Evolutionary conservation across 2,329 filamentous ascomycete species (phyloP), one percentile per base, ranked within the genome.

Genomic region (Juglanconis oblonga): DNA sequence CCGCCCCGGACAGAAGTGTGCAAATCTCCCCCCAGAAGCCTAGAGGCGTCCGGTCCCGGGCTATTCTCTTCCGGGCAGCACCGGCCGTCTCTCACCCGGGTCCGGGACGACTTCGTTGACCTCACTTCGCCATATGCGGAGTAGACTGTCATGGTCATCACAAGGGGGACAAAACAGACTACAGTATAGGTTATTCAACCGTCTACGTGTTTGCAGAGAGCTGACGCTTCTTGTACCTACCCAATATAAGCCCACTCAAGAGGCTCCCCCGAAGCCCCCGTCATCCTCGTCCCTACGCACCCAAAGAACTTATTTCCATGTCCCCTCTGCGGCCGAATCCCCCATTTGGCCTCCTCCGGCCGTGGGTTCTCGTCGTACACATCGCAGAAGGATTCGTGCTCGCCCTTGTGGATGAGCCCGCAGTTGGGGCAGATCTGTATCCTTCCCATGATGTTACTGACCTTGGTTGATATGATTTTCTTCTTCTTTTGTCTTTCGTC

Each of bases 401-500:
- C 58, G 3, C 47, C 58, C n/a, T 29, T 11, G 29, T 60, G 52
- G 5, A 60, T 55, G 10, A 52, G 38, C 14, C 52, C 52, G 9
- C 52, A 60, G 40, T 52, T 51, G 5, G 45, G 52, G 38, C 47
- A 56, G 14, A 52, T 56, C 31, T 38, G 47, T 3, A 50, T 56
- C 42, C 49, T 17, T 29, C 35, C 35, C 57, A 55, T 59, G 31
- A 50, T 59, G 10, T 29, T 11, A 6, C 11, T 31, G 13, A 40
- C n/a, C 2, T 48, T 11, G 42, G 10, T 35, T 32, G 5, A 17
- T 17, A 17, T 17, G 17, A 17, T 17, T 17, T 33, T 29, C 24
- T 36, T 8, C 35, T 45, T 8, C 7, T 4, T 5, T n/a, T 2
- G 29, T 24, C 9, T 33, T 2, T 33, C 33, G 29, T 17, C 38